A percentile compares a stretch with the other conserved stretches of the same genome.
phyloP scores from a whole-genome alignment of 805 yeast species.

The Debaryomyces prosopidis region DNA sequence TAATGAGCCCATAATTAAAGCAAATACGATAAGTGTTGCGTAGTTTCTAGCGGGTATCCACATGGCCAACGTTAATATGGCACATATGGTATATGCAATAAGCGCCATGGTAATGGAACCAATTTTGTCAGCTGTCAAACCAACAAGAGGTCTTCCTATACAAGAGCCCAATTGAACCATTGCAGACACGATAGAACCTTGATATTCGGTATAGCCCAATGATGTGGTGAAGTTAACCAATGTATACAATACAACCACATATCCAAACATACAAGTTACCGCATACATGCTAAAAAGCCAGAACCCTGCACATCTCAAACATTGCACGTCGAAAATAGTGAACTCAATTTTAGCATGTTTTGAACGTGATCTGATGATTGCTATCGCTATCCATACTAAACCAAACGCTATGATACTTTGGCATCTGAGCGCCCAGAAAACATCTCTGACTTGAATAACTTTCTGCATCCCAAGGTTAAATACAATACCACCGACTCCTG shows the following conservation, averaged over 20 bases:
- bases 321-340: conserved; percentile 38
- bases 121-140: conserved; percentile 47
- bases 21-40: conserved; percentile 56
- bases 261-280: conserved; percentile 56
- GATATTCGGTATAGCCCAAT: conserved; percentile 53
- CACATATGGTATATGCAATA: conserved; percentile 23
- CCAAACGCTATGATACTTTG: conserved; percentile 43
- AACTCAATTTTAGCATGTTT: conserved; percentile 23
- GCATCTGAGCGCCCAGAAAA: conserved; percentile 51
- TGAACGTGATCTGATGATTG: conserved; percentile 16
- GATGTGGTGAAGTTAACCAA: conserved; percentile 61
- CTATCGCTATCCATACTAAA: conserved; percentile 21
- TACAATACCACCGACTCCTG: conserved; percentile 54
- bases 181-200: conserved; percentile 60
- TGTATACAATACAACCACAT: conserved; percentile 58
- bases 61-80: conserved; percentile 34
- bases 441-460: conserved; percentile 35
- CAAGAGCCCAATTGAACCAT: conserved; percentile 60
- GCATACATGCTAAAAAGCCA: conserved; percentile 43
- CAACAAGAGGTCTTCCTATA: conserved; percentile 57
- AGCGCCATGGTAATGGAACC: conserved; percentile 52
- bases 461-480: conserved; percentile 51
- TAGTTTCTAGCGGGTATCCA: conserved; percentile 53
- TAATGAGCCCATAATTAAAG: conserved; percentile 51
- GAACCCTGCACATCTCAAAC: conserved; percentile 41